These are phyloP conservation scores for Clavaria fumosa DNA, from an alignment of 768 basidiomycete species.

Conservation along the genomic window DNA sequence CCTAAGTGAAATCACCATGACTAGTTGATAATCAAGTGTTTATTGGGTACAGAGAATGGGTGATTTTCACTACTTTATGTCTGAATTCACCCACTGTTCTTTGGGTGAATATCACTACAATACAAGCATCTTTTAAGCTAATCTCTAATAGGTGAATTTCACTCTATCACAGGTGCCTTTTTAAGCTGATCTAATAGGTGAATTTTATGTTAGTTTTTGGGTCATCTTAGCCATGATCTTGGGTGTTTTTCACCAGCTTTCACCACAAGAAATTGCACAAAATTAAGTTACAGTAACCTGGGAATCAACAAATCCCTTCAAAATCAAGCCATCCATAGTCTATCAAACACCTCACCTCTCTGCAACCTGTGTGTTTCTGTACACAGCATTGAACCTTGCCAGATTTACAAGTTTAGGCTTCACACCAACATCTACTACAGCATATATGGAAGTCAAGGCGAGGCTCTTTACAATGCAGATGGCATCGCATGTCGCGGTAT, in stretches of 20 bases:
- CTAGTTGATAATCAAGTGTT: too few species aligned
- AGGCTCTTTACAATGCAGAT: constrained; percentile 4
- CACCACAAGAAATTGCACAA: too few species aligned
- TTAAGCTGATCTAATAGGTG: neutral
- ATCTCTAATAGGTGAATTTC: too few species aligned
- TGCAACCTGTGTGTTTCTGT: constrained; percentile 1
- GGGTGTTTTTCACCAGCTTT: neutral
- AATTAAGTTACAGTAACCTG: neutral
- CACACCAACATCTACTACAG: constrained; percentile 1
- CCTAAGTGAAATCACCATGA: neutral
- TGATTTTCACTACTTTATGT: too few species aligned
- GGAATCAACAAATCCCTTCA: constrained; percentile 3
- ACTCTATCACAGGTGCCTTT: too few species aligned
- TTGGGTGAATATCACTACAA: too few species aligned
- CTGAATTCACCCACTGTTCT: neutral
- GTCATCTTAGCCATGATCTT: too few species aligned
- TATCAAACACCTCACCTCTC: constrained; percentile 2
- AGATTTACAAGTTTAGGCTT: constrained; percentile 1
- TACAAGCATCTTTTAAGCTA: too few species aligned
- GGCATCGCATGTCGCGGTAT: constrained; percentile 3
- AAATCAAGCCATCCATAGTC: constrained; percentile 2
- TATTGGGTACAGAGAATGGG: too few species aligned
- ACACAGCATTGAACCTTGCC: neutral
- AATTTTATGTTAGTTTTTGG: too few species aligned
- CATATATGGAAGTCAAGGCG: constrained; percentile 1